Base-by-base conservation (phyloP, 2,329 filamentous ascomycete species). In the Alternaria sp. region DNA sequence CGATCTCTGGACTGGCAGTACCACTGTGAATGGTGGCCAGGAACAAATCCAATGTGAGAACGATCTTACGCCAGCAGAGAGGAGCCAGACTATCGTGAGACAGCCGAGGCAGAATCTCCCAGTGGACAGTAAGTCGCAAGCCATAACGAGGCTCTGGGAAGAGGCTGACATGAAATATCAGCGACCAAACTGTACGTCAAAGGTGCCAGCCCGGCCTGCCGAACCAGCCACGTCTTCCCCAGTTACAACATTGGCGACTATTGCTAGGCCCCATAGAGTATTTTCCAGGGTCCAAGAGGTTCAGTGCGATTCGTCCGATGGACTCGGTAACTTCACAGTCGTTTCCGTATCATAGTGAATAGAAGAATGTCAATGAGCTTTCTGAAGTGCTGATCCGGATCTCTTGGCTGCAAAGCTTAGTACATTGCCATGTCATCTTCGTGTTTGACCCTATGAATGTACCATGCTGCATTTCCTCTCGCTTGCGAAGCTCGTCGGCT, bases 31-130 rank as follows among this genome's bases (percentile, higher is more conserved):
- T 36, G 73, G 67, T 25, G 72, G 71, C 8, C 23, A 69, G 13
- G 62, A 61, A 10, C 71, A 73, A 57, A 71, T 70, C 21, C 30
- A 68, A 10, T 75, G 72, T 26, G 73, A 75, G 51, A 61, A 71
- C 23, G 45, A 57, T n/a, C 57, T 74, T 40, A 73, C 72, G 5
- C 71, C 72, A 4, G 59, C 40, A 3, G 57, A 55, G 2, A 54
- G 28, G 44, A 68, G 58, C 26, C 66, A 68, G 57, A 64, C 53
- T 8, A 66, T 68, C 19, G 58, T 68, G 52, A 47, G 65, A n/a
- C 25, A 63, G 32, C 65, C 65, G 25, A 47, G 53, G 7, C 59
- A 49, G 1, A 44, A 55, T 43, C 52, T 65, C 4, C 55, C 51
- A n/a, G 63, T 65, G 19, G 61, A 66, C 19, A 32, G 63, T 66